Percentiles rank a stretch among this genome's conserved stretches.
These are phyloP conservation scores for Cytospora leucostoma DNA, from an alignment of 2,329 filamentous ascomycete species.

Conservation along the genomic window DNA sequence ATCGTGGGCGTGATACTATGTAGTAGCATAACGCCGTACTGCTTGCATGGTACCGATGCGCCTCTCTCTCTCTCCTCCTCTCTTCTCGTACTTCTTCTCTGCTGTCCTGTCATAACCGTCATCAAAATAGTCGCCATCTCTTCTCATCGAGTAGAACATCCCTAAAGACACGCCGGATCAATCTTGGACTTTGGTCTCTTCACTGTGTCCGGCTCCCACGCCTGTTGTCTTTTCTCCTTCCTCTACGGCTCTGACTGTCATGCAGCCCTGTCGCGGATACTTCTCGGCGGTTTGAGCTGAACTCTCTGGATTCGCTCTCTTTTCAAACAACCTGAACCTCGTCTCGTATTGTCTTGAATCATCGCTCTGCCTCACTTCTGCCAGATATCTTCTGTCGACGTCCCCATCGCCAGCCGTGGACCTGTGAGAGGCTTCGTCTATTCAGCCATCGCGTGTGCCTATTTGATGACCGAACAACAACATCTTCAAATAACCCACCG, in stretches of 20 bases:
- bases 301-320: conserved; percentile 11
- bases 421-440: neutral
- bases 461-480: conserved; percentile 4
- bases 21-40: conserved; percentile 6
- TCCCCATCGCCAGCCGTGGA: conserved; percentile 1
- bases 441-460: neutral
- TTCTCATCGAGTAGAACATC: neutral
- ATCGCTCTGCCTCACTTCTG: neutral
- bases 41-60: neutral
- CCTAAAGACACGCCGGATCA: neutral
- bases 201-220: neutral
- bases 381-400: neutral
- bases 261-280: conserved; percentile 25
- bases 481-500: neutral
- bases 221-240: neutral
- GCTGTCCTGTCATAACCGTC: neutral
- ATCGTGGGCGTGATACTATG: neutral
- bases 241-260: conserved; percentile 5
- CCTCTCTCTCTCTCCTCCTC: conserved; percentile 17
- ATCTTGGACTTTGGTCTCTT: neutral
- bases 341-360: neutral
- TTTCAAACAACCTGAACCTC: conserved; percentile 14
- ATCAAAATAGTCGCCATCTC: conserved; percentile 13
- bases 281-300: conserved; percentile 26
- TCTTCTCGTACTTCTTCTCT: conserved; percentile 19